These are phyloP conservation scores for Phialemoniopsis sp. DNA, from an alignment of 2,329 filamentous ascomycete genomes.

Conservation along the genomic window DNA sequence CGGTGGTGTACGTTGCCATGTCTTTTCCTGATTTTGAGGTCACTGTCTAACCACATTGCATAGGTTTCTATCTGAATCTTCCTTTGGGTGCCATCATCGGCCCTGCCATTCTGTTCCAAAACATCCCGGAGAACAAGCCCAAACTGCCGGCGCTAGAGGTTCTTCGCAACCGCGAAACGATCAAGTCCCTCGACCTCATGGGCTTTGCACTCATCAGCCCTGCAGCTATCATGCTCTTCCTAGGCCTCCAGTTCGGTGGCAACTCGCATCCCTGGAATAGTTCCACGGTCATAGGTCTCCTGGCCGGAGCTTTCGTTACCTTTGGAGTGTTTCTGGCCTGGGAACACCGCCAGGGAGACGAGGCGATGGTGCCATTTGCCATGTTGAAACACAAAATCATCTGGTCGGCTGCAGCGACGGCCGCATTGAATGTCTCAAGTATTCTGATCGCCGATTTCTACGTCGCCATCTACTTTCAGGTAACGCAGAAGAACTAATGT, in stretches of 20 bases:
- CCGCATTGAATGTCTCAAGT: constrained; percentile 21
- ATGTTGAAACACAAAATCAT: constrained; percentile 12
- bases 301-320: constrained; percentile 10
- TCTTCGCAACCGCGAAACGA: constrained; percentile 21
- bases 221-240: constrained; percentile 33
- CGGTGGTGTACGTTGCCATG: no score
- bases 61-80: constrained; percentile 43
- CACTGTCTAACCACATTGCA: no score
- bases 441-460: constrained; percentile 14
- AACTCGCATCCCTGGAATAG: constrained; percentile 32
- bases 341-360: constrained; percentile 16
- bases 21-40: no score
- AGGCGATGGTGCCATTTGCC: constrained; percentile 10
- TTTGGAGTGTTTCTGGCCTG: constrained; percentile 13
- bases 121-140: constrained; percentile 28
- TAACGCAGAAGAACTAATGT: no score
- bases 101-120: constrained; percentile 21
- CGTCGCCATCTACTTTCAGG: constrained; percentile 21
- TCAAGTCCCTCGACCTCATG: constrained; percentile 32
- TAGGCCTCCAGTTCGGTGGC: constrained; percentile 40
- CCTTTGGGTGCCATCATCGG: constrained; percentile 33
- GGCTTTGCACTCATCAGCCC: constrained; percentile 39
- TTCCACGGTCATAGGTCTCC: constrained; percentile 32
- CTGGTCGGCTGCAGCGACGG: constrained; percentile 1
- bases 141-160: constrained; percentile 20